Evolutionary conservation across 208 protist genomes (phyloP).

Genomic region (Crithidia sp.): DNA sequence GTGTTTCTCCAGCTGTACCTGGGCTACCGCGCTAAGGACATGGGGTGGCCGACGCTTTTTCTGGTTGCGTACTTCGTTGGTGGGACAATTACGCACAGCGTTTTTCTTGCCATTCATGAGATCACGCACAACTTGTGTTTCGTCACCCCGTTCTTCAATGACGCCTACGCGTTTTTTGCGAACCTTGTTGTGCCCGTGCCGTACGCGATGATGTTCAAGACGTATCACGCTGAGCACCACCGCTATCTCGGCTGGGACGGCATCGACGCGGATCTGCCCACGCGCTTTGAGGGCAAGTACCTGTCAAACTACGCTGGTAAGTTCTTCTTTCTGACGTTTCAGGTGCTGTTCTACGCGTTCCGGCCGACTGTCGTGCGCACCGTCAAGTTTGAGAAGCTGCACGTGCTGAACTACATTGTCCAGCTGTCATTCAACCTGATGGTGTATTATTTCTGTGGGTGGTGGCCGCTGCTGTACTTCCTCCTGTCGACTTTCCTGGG

Average conservation of each 20-base stretch:
- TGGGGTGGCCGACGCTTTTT: conserved; percentile 71
- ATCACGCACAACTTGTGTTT: conserved; percentile 91
- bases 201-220: conserved; percentile 92
- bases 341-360: conserved; percentile 91
- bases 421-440: conserved; percentile 47
- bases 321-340: conserved; percentile 85
- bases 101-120: conserved; percentile 93
- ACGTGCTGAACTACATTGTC: conserved; percentile 62
- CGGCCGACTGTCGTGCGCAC: conserved; percentile 76
- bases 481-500: conserved; percentile 80
- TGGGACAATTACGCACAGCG: conserved; percentile 82
- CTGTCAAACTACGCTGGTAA: conserved; percentile 75
- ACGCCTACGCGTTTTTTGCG: conserved; percentile 79
- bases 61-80: conserved; percentile 82
- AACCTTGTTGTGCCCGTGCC: conserved; percentile 91
- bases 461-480: conserved; percentile 78
- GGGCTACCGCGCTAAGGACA: conserved; percentile 57
- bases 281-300: conserved; percentile 68
- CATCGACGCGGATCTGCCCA: conserved; percentile 90
- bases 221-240: conserved; percentile 94
- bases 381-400: conserved; percentile 63
- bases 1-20: conserved; percentile 74
- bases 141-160: conserved; percentile 76
- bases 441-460: conserved; percentile 61
- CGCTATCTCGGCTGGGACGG: conserved; percentile 90